Conservation (phyloP, 2,329 filamentous ascomycete genomes). For the Stagonosporopsis cucurbitacearum region DNA sequence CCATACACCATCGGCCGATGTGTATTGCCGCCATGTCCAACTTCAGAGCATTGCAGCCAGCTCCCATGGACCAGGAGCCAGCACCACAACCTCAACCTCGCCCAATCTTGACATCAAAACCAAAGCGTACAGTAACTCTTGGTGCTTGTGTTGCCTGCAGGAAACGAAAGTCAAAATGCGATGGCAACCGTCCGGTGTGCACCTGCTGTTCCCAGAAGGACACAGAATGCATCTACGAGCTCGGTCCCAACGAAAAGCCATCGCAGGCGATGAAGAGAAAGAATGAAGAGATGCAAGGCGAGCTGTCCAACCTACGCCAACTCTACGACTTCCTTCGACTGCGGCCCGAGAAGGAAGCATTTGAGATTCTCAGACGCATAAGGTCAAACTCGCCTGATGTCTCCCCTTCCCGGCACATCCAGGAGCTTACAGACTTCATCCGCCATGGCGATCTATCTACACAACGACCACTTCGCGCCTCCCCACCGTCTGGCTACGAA, state of each 20-base stretch:
- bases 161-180: conserved; percentile 46
- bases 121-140: conserved; percentile 45
- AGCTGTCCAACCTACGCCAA: conserved; percentile 41
- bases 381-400: conserved; percentile 27
- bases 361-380: conserved; percentile 38
- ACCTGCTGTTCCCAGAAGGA: conserved; percentile 44
- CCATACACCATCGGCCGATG: conserved; percentile 2
- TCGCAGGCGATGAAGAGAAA: conserved; percentile 47
- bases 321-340: conserved; percentile 41
- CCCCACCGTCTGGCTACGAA: conserved; percentile 3
- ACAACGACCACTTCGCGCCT: conserved; percentile 12
- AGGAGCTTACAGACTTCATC: conserved; percentile 35
- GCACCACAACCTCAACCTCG: conserved; percentile 30
- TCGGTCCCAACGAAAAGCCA: conserved; percentile 46
- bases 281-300: conserved; percentile 46
- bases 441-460: conserved; percentile 26
- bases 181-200: conserved; percentile 40
- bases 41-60: conserved; percentile 42
- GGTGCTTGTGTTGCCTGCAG: conserved; percentile 45
- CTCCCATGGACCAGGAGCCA: conserved; percentile 39
- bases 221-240: conserved; percentile 41
- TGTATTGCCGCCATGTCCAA: conserved; percentile 31
- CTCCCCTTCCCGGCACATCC: conserved; percentile 32
- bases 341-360: conserved; percentile 40
- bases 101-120: conserved; percentile 36